phyloP scores from a whole-genome alignment of 306 rosid species.

The Chamaecrista fasciculata region DNA sequence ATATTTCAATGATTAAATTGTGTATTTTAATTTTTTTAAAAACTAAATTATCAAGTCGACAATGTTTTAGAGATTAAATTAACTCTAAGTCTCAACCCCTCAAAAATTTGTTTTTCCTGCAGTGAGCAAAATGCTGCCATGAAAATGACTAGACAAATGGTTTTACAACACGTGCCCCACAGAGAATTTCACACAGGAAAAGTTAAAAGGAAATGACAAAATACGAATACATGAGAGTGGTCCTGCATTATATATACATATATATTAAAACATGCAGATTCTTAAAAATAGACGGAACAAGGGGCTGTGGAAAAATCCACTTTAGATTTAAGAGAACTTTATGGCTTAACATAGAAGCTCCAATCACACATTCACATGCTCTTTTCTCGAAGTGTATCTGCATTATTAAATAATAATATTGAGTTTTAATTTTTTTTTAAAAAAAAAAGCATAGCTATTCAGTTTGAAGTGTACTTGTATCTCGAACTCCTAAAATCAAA shows the following conservation, averaged over 20 bases:
- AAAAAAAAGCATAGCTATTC: slow-evolving; percentile 25
- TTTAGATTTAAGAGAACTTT: slow-evolving; percentile 8
- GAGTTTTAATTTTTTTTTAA: too few relatives aligned
- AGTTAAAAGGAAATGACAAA: neutral
- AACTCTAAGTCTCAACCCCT: too few relatives aligned
- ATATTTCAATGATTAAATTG: too few relatives aligned
- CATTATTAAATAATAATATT: neutral
- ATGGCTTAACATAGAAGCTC: neutral
- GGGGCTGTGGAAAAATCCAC: neutral
- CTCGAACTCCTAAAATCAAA: slow-evolving; percentile 38
- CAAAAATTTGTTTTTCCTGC: too few relatives aligned
- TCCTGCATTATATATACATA: slow-evolving; percentile 2
- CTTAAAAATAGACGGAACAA: neutral
- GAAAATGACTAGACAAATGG: slow-evolving; percentile 16
- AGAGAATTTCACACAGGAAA: neutral
- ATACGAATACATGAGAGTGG: slow-evolving; percentile 16
- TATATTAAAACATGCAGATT: slow-evolving; percentile 6
- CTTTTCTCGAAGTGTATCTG: slow-evolving; percentile 32
- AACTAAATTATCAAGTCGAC: too few relatives aligned
- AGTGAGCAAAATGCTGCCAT: neutral
- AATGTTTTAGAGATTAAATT: too few relatives aligned
- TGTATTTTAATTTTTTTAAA: too few relatives aligned
- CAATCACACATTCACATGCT: slow-evolving; percentile 28
- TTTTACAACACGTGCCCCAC: slow-evolving; percentile 28
- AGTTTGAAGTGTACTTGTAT: slow-evolving; percentile 70